phyloP scores from a whole-genome alignment of 805 yeast genomes.

The Metschnikowia picachoensis region DNA sequence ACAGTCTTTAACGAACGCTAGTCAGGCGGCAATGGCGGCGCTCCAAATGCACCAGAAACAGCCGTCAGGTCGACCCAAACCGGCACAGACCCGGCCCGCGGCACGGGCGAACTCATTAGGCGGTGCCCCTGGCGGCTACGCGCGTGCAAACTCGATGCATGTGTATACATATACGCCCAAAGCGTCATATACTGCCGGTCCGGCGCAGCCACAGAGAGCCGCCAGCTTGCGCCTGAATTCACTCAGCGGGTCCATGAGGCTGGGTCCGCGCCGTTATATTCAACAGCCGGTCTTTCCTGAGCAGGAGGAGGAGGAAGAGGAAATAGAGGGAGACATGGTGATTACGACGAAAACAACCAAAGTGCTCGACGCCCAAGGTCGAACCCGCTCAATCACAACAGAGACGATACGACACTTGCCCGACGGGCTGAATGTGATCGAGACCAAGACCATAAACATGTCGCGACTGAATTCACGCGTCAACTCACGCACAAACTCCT shows the following conservation, averaged over 20 bases:
- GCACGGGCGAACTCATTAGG: constrained; percentile 20
- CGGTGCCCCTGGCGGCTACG: background rate
- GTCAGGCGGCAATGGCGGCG: constrained; percentile 41
- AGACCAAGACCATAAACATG: constrained; percentile 40
- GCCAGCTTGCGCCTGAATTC: constrained; percentile 7
- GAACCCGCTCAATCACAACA: constrained; percentile 53
- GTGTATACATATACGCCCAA: constrained; percentile 37
- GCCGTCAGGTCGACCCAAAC: constrained; percentile 1
- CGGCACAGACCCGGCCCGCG: background rate
- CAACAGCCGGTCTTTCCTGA: constrained; percentile 9
- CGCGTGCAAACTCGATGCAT: constrained; percentile 32
- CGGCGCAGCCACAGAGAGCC: constrained; percentile 11
- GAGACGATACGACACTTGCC: constrained; percentile 47
- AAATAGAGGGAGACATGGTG: constrained; percentile 20
- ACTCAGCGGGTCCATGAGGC: constrained; percentile 8
- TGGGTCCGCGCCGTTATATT: constrained; percentile 2
- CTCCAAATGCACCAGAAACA: constrained; percentile 30
- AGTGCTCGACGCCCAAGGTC: constrained; percentile 47
- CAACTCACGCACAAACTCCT: constrained; percentile 25
- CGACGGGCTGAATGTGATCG: constrained; percentile 42
- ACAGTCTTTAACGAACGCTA: constrained; percentile 32
- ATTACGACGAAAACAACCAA: constrained; percentile 47
- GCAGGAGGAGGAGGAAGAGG: constrained; percentile 14
- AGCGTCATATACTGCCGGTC: constrained; percentile 37
- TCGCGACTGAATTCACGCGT: constrained; percentile 33